Conservation (phyloP, 768 basidiomycete species). For the Mycena pura region DNA sequence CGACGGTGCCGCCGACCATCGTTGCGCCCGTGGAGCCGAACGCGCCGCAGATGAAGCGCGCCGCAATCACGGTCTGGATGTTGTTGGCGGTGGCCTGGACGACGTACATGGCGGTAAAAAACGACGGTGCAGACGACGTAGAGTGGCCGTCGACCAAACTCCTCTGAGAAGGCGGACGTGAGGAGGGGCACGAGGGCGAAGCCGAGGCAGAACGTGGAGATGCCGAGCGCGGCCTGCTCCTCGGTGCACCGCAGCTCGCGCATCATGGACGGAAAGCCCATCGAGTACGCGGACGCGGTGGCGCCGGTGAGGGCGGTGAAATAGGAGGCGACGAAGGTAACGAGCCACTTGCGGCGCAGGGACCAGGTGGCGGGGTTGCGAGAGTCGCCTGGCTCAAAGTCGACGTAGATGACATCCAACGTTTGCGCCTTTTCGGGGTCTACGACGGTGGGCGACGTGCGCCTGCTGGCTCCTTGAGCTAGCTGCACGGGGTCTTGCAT, state of each 20-base stretch:
- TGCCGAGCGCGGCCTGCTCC: conserved; percentile 41
- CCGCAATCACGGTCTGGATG: conserved; percentile 42
- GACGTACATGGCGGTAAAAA: conserved; percentile 34
- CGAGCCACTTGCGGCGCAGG: conserved; percentile 42
- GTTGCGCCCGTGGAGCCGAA: conserved; percentile 60
- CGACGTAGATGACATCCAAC: conserved; percentile 35
- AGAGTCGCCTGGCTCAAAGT: conserved; percentile 38
- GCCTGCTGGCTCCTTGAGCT: conserved; percentile 7
- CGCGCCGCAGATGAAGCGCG: conserved; percentile 53
- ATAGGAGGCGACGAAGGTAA: conserved; percentile 42
- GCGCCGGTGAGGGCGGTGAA: conserved; percentile 41
- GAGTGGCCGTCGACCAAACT: conserved; percentile 57
- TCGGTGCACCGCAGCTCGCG: conserved; percentile 39
- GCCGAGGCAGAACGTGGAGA: conserved; percentile 53
- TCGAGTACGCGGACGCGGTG: conserved; percentile 37
- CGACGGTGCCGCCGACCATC: conserved; percentile 60
- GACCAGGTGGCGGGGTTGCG: conserved; percentile 43
- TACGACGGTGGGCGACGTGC: conserved; percentile 11
- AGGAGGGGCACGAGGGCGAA: conserved; percentile 59
- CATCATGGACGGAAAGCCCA: conserved; percentile 56
- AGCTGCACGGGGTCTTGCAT: conserved; percentile 4
- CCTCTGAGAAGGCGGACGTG: conserved; percentile 64
- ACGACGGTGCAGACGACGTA: conserved; percentile 49
- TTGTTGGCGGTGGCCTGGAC: background rate
- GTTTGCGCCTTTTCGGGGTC: background rate